phyloP scores from a whole-genome alignment of 306 rosid genomes.

The Cucurbita maxima region DNA sequence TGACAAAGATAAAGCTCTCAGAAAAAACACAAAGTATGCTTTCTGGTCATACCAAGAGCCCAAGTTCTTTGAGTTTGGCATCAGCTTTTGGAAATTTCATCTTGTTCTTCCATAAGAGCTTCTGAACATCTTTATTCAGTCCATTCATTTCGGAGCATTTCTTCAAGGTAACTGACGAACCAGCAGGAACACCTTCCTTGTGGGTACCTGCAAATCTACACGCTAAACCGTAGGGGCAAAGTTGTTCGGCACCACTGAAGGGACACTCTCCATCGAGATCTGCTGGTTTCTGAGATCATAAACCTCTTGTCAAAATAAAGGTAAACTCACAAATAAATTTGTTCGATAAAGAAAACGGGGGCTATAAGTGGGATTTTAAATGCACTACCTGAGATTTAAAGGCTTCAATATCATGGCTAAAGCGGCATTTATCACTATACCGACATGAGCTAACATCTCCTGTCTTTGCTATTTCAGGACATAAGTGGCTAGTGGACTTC shows the following conservation, averaged over 20 bases:
- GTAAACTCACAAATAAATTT: not conserved
- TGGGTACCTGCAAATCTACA: conserved; percentile 77
- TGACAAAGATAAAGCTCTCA: not conserved
- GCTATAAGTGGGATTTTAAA: not conserved
- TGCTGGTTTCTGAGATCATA: conserved; percentile 46
- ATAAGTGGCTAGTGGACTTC: conserved; percentile 41
- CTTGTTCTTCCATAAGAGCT: conserved; percentile 84
- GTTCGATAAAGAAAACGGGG: not conserved
- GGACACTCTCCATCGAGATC: conserved; percentile 86
- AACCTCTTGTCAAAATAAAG: not conserved
- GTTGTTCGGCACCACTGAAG: conserved; percentile 27
- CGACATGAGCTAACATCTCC: conserved; percentile 63
- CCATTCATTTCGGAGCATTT: conserved; percentile 57
- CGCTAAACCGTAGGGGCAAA: conserved; percentile 63
- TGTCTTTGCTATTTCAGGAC: conserved; percentile 56
- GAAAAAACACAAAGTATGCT: not conserved
- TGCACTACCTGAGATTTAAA: conserved; percentile 56
- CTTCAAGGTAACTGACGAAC: conserved; percentile 15
- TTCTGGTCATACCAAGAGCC: conserved; percentile 40
- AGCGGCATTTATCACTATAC: conserved; percentile 66
- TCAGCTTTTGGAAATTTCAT: conserved; percentile 66
- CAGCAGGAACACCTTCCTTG: conserved; percentile 21
- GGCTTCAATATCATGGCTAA: conserved; percentile 68
- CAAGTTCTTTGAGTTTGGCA: conserved; percentile 55
- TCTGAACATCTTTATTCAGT: conserved; percentile 64